Evolutionary conservation across 73 alveolate species (phyloP).

Genomic region (Stentor roeselii): DNA sequence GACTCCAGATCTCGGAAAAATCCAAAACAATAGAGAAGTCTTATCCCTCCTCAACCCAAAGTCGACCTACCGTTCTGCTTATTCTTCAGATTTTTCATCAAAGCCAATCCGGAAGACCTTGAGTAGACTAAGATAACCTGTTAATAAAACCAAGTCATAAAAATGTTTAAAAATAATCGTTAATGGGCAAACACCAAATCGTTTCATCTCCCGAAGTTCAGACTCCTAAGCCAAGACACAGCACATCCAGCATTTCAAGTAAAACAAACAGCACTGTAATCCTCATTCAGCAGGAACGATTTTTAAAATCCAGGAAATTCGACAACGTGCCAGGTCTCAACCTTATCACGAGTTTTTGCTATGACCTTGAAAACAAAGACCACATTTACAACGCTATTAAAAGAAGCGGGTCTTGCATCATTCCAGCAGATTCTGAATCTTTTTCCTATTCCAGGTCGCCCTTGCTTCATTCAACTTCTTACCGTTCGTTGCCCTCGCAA

Average conservation of each 20-base stretch:
- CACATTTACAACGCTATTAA: neutral
- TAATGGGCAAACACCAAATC: neutral
- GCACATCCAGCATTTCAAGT: neutral
- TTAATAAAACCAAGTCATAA: too few relatives aligned
- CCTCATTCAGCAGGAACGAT: neutral
- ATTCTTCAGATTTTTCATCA: neutral
- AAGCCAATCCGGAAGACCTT: neutral
- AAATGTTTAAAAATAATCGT: neutral
- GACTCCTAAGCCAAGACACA: neutral
- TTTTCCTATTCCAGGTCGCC: neutral
- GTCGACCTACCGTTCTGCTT: neutral
- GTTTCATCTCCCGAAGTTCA: neutral
- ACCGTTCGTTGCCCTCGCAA: conserved; percentile 57
- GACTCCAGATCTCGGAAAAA: neutral
- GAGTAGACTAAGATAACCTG: neutral
- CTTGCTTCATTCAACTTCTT: neutral
- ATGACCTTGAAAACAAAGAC: neutral
- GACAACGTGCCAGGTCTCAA: conserved; percentile 23
- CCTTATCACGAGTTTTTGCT: neutral
- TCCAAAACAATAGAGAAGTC: neutral
- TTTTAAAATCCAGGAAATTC: conserved; percentile 5
- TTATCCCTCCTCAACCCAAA: neutral
- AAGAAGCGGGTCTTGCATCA: neutral
- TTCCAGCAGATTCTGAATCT: neutral
- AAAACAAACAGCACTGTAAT: neutral